Percentiles rank a stretch among this genome's conserved stretches.
Evolutionary conservation across 2,329 filamentous ascomycete genomes (phyloP).

Genomic region (Lachnellula willkommii): DNA sequence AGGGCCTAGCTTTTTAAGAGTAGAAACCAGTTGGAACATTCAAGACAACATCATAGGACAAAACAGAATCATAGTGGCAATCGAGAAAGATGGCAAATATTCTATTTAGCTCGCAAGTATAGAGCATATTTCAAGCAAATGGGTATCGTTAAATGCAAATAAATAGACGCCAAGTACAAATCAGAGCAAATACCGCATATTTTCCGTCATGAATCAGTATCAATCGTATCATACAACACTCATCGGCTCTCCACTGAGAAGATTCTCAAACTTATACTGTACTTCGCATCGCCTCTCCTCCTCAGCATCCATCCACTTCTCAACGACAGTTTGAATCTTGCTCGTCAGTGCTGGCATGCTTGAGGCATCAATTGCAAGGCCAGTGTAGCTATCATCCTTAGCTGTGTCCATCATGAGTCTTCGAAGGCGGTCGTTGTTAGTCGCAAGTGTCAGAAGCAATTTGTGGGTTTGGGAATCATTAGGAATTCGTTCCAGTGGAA

Average conservation of each 20-base stretch:
- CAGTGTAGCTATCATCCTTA: slow-evolving; percentile 21
- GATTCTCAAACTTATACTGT: slow-evolving; percentile 18
- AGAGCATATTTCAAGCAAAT: slow-evolving; percentile 17
- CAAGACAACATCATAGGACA: too few relatives aligned
- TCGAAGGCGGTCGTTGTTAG: slow-evolving; percentile 9
- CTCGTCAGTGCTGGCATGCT: slow-evolving; percentile 7
- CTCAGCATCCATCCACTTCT: slow-evolving; percentile 16
- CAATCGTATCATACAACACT: background rate
- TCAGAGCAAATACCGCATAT: slow-evolving; percentile 7
- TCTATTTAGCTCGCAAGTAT: background rate
- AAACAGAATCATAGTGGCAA: background rate
- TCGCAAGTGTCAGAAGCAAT: slow-evolving; percentile 14
- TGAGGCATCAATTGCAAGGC: slow-evolving; percentile 8
- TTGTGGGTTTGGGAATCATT: slow-evolving; percentile 17
- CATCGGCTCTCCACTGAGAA: background rate
- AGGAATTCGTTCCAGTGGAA: slow-evolving; percentile 28
- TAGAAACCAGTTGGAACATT: too few relatives aligned
- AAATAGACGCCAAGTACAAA: slow-evolving; percentile 15
- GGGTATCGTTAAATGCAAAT: slow-evolving; percentile 23
- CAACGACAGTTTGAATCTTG: slow-evolving; percentile 14
- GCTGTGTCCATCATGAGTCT: slow-evolving; percentile 3
- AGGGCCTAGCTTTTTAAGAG: too few relatives aligned
- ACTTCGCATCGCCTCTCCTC: slow-evolving; percentile 12
- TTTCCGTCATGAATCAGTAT: background rate
- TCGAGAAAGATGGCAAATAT: background rate